A percentile compares a stretch with the other conserved stretches of the same genome.
These are phyloP conservation scores for Trichophyton simii DNA, from an alignment of 2,329 filamentous ascomycete genomes.

Conservation along the genomic window DNA sequence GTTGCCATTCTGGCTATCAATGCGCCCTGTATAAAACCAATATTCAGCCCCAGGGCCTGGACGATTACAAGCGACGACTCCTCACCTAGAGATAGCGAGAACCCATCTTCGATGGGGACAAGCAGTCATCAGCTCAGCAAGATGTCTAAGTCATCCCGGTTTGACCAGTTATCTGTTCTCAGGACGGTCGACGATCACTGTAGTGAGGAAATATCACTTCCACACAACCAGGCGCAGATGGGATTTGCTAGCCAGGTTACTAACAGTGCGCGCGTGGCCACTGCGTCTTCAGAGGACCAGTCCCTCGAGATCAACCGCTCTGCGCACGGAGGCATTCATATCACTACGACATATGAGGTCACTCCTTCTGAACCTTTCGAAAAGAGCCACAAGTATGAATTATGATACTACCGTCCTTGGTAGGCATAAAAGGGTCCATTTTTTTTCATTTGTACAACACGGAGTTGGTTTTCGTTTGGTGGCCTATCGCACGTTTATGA, in stretches of 20 bases:
- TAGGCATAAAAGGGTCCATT: neutral
- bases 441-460: neutral
- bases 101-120: conserved; percentile 1
- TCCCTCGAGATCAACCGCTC: neutral
- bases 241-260: neutral
- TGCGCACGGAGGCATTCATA: neutral
- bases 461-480: neutral
- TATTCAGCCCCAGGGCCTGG: conserved; percentile 19
- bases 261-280: neutral
- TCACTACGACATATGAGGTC: neutral
- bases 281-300: neutral
- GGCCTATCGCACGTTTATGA: neutral
- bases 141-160: neutral
- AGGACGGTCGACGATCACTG: neutral
- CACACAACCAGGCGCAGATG: neutral
- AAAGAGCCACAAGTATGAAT: neutral
- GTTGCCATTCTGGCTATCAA: conserved; percentile 35
- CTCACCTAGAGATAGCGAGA: conserved; percentile 5
- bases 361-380: neutral
- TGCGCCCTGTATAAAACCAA: conserved; percentile 31
- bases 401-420: neutral
- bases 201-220: conserved; percentile 7
- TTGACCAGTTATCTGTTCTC: conserved; percentile 6
- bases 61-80: neutral
- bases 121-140: conserved; percentile 6